Base-by-base conservation (phyloP, 345 rosid species). In the Triadica sebifera region DNA sequence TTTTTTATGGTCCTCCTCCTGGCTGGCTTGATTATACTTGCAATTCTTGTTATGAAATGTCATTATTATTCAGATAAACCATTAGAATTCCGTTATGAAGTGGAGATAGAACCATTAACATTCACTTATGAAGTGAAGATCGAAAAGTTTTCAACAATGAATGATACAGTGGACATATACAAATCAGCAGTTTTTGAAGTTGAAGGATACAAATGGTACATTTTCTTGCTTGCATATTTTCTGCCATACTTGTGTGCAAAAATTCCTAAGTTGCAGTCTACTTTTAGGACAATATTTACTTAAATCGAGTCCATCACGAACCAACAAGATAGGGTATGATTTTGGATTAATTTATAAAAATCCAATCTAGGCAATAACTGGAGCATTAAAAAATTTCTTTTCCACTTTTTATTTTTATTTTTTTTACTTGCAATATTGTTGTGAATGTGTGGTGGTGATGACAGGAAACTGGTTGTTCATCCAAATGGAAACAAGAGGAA, bases 401-500 rank as follows among this genome's bases (percentile, higher is more conserved):
- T 24, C 34, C 34, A 1, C 5, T 5, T 43, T 43, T 43, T 43
- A 6, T 0, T 1, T 15, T 8, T 5, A 24, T 5, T 25, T 52
- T 24, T 8, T 8, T 53, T 17, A 15, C 17, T 22, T 53, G 57
- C 22, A 1, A 5, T 15, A 13, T 16, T 43, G 8, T 41, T 41
- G 8, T 41, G 5, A 4, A 15, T 52, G 6, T 15, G 12, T 52
- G 63, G 19, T 55, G 57, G 57, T 37, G 2, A 10, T 29, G 58
- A 19, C 46, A 88, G 94, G 93, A 88, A 87, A 75, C 77, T 88
- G 78, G 77, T 88, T 51, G 79, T 90, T 62, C 66, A 83, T 67
- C 91, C 94, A 56, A 84, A 80, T 73, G 97, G 97, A 74, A 89
- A 89, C 78, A 84, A 85, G 78, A 82, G 75, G 85, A 90, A 85